phyloP scores from a whole-genome alignment of 257 asterid species.

The Prunella vulgaris region DNA sequence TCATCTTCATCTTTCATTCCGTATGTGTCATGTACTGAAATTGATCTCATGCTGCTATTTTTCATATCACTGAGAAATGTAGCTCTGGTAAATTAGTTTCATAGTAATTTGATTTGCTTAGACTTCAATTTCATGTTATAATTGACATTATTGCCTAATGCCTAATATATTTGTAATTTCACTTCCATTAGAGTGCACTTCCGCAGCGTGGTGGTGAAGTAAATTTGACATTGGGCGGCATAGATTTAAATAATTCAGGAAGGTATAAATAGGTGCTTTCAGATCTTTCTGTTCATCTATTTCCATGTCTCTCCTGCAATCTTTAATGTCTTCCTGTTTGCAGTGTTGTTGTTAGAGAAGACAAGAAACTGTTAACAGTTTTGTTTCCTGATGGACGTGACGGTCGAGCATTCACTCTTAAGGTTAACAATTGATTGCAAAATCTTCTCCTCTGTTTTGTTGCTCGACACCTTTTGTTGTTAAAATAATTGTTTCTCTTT shows the following conservation, averaged over 20 bases:
- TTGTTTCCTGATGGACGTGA: slow-evolving; percentile 99
- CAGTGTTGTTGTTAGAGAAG: slow-evolving; percentile 99
- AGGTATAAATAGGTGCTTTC: slow-evolving; percentile 45
- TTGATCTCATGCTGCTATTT: slow-evolving; percentile 10
- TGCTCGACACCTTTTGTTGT: background rate
- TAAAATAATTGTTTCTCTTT: background rate
- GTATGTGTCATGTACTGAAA: background rate
- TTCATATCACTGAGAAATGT: slow-evolving; percentile 1
- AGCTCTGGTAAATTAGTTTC: background rate
- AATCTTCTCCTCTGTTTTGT: background rate
- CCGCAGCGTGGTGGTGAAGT: slow-evolving; percentile 97
- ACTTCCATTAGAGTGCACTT: slow-evolving; percentile 70
- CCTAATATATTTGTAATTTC: background rate
- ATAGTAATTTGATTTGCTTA: slow-evolving; percentile 14
- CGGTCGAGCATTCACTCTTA: slow-evolving; percentile 96
- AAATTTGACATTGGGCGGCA: slow-evolving; percentile 92
- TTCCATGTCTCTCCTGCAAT: slow-evolving; percentile 16
- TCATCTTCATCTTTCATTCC: slow-evolving; percentile 7
- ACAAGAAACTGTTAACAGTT: slow-evolving; percentile 87
- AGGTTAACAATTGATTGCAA: slow-evolving; percentile 45
- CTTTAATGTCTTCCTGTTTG: slow-evolving; percentile 29
- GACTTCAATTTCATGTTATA: slow-evolving; percentile 15
- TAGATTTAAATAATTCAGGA: slow-evolving; percentile 95
- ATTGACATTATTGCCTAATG: slow-evolving; percentile 5
- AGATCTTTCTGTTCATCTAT: slow-evolving; percentile 10